A percentile compares a stretch with the other conserved stretches of the same genome.
Evolutionary conservation across 768 basidiomycete species (phyloP).

Genomic region (Auricularia cornea): DNA sequence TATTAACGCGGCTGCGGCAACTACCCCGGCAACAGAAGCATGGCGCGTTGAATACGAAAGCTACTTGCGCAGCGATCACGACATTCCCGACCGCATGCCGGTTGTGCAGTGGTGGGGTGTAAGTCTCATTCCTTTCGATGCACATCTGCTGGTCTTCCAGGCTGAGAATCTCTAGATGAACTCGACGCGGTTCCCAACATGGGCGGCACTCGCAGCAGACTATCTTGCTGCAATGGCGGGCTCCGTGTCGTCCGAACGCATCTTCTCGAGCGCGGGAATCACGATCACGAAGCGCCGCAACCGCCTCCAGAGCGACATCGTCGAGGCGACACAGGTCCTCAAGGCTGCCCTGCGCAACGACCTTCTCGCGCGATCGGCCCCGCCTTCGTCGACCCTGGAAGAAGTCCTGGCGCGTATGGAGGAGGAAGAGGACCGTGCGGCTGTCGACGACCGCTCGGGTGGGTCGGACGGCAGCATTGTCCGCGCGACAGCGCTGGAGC

Average conservation of each 20-base stretch:
- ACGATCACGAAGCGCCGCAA: slow-evolving; percentile 29
- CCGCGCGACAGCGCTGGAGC: too few species aligned
- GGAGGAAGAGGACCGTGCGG: neutral
- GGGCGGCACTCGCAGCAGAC: slow-evolving; percentile 30
- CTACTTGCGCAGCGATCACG: neutral
- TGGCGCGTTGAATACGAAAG: neutral
- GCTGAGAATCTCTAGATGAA: slow-evolving; percentile 14
- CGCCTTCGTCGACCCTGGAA: neutral
- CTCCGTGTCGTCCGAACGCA: slow-evolving; percentile 31
- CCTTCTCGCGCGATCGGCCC: neutral
- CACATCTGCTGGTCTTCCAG: neutral
- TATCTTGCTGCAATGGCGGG: slow-evolving; percentile 31
- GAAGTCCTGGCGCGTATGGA: neutral
- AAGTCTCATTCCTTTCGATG: too few species aligned
- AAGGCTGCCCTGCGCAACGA: slow-evolving; percentile 12
- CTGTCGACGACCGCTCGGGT: too few species aligned
- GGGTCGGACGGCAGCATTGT: too few species aligned
- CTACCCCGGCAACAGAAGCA: neutral
- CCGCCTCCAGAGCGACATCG: slow-evolving; percentile 27
- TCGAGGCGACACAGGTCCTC: slow-evolving; percentile 26
- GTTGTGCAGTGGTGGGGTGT: neutral
- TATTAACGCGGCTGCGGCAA: neutral
- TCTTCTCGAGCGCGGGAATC: slow-evolving; percentile 33
- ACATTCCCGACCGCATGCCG: neutral
- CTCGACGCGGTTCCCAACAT: slow-evolving; percentile 21